These are phyloP conservation scores for Trichoderma sp. DNA, from an alignment of 2,329 filamentous ascomycete genomes.

Conservation along the genomic window DNA sequence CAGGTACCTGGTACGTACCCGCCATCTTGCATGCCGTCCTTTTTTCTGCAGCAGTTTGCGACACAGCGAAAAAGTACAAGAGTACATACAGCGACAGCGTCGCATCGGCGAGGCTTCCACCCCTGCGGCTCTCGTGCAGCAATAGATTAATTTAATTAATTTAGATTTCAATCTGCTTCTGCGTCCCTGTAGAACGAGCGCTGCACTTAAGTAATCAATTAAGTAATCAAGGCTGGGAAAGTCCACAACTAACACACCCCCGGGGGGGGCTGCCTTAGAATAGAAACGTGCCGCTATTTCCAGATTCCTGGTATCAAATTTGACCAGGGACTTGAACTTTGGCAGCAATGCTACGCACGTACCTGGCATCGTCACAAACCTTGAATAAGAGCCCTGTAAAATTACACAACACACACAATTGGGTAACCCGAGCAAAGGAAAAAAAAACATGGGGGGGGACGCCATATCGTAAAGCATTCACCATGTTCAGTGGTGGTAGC, in stretches of 20 bases:
- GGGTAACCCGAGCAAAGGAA: no score
- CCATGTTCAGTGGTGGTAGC: background rate
- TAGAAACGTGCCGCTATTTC: background rate
- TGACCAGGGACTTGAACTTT: background rate
- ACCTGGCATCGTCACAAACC: background rate
- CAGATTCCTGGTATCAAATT: background rate
- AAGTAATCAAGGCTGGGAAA: background rate
- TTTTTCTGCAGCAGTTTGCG: background rate
- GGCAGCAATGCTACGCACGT: background rate
- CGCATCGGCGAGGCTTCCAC: background rate
- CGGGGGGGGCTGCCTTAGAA: background rate
- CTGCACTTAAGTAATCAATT: background rate
- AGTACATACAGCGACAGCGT: background rate
- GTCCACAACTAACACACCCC: no score
- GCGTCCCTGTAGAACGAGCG: background rate
- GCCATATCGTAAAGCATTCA: background rate
- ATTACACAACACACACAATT: no score
- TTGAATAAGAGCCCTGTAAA: background rate
- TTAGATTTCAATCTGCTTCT: background rate
- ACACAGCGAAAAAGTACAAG: background rate
- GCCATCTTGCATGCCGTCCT: background rate
- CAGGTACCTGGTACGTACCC: background rate
- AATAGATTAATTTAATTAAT: background rate
- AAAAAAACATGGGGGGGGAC: no score
- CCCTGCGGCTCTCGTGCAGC: background rate